Evolutionary conservation across 768 basidiomycete species (phyloP).

Genomic region (Amanita jacksonii): DNA sequence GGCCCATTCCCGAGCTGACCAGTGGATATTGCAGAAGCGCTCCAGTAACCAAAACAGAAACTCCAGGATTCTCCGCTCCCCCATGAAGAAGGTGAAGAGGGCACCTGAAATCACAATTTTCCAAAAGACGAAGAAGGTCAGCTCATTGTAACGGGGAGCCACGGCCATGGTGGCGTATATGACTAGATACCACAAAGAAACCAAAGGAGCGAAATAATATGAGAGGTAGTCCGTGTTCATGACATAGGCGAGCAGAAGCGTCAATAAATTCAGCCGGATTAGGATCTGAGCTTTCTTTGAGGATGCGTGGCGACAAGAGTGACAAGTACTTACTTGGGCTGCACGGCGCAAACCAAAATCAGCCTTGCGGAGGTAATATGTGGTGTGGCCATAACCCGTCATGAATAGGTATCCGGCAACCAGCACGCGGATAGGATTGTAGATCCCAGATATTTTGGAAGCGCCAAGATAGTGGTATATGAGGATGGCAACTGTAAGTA

Average conservation of each 20-base stretch:
- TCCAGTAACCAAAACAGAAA: constrained; percentile 53
- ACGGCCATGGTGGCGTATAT: constrained; percentile 72
- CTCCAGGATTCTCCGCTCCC: constrained; percentile 51
- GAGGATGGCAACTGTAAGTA: constrained; percentile 63
- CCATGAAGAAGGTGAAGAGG: constrained; percentile 58
- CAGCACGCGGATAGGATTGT: constrained; percentile 82
- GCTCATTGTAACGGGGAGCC: constrained; percentile 68
- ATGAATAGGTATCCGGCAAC: constrained; percentile 89
- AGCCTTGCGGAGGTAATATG: constrained; percentile 82
- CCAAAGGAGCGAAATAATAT: constrained; percentile 87
- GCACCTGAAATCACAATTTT: constrained; percentile 64
- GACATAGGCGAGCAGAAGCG: constrained; percentile 72
- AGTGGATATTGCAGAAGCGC: constrained; percentile 61
- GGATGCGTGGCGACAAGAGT: constrained; percentile 3
- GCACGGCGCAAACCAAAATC: constrained; percentile 77
- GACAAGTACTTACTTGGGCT: constrained; percentile 43
- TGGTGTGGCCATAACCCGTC: constrained; percentile 89
- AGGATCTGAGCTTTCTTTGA: constrained; percentile 39
- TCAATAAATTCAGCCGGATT: constrained; percentile 77
- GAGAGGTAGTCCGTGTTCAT: constrained; percentile 91
- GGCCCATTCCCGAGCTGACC: constrained; percentile 81
- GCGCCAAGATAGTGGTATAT: constrained; percentile 88
- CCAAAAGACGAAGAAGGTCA: constrained; percentile 49
- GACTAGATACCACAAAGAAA: constrained; percentile 85
- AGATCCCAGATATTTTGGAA: constrained; percentile 88